These are phyloP conservation scores for Adansonia madagascariensis DNA, from an alignment of 441 rosid genomes.

Conservation along the genomic window DNA sequence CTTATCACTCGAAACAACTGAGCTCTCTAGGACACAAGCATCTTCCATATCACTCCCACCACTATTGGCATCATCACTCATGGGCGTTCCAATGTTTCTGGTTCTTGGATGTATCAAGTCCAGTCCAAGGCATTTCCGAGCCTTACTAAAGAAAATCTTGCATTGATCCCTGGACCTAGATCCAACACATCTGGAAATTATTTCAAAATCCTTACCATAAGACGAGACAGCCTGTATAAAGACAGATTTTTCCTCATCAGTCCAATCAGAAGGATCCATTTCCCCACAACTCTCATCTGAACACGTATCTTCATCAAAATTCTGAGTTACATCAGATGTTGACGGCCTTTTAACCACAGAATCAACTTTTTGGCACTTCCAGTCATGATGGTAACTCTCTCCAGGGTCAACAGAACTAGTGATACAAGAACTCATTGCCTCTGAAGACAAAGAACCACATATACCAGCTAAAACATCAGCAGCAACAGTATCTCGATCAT, in stretches of 20 bases:
- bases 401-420: slow-evolving; percentile 70
- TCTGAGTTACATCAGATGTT: slow-evolving; percentile 64
- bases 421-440: slow-evolving; percentile 86
- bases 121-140: slow-evolving; percentile 88
- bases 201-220: slow-evolving; percentile 90
- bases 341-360: slow-evolving; percentile 51
- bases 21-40: slow-evolving; percentile 61
- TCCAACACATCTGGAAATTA: slow-evolving; percentile 62
- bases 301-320: slow-evolving; percentile 80
- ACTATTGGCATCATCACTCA: slow-evolving; percentile 66
- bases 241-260: slow-evolving; percentile 81
- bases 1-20: slow-evolving; percentile 52
- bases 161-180: slow-evolving; percentile 89
- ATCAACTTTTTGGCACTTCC: slow-evolving; percentile 53
- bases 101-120: slow-evolving; percentile 59
- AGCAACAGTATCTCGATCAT: slow-evolving; percentile 76
- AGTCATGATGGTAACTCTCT: slow-evolving; percentile 51
- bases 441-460: slow-evolving; percentile 85
- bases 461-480: slow-evolving; percentile 86
- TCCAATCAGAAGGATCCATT: slow-evolving; percentile 84
- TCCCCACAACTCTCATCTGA: slow-evolving; percentile 94
- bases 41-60: slow-evolving; percentile 78
- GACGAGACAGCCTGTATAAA: slow-evolving; percentile 75
- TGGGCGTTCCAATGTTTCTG: slow-evolving; percentile 46
- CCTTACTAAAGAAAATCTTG: slow-evolving; percentile 91